A percentile compares a stretch with the other conserved stretches of the same genome.
These are phyloP conservation scores for Flaveria bidentis DNA, from an alignment of 129 eudicot species.

Conservation along the genomic window DNA sequence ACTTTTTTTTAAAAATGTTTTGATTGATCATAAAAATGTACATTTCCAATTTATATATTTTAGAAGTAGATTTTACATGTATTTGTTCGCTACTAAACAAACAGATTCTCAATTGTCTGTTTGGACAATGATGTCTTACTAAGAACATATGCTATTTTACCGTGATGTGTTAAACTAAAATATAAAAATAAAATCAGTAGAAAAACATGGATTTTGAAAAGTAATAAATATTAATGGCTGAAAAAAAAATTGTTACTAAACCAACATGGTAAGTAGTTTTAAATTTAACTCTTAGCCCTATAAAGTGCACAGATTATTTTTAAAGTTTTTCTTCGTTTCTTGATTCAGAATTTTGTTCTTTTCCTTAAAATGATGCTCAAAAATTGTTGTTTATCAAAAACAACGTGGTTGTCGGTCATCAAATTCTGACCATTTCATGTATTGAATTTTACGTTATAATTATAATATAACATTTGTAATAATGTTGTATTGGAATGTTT, in stretches of 20 bases:
- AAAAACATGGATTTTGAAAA: conserved; percentile 27
- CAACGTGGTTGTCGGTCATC: conserved; percentile 34
- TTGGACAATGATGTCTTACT: neutral
- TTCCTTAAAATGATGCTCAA: conserved; percentile 25
- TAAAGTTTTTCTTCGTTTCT: conserved; percentile 27
- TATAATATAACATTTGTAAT: neutral
- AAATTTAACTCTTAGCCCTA: conserved; percentile 22
- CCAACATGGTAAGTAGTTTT: conserved; percentile 29
- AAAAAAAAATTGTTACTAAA: neutral
- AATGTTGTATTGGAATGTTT: neutral
- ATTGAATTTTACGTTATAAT: conserved; percentile 16
- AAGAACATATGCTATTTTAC: neutral
- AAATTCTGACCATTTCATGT: conserved; percentile 17
- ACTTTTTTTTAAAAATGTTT: too few species aligned
- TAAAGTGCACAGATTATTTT: conserved; percentile 22
- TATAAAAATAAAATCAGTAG: neutral
- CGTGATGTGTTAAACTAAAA: neutral
- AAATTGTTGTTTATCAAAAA: conserved; percentile 25
- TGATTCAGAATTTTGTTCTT: conserved; percentile 35
- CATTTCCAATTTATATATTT: too few species aligned
- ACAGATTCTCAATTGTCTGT: too few species aligned
- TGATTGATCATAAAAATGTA: too few species aligned
- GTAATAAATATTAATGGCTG: neutral
- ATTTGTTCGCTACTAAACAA: too few species aligned
- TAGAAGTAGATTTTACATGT: too few species aligned